Percentiles rank a stretch among this genome's conserved stretches.
phyloP scores from a whole-genome alignment of 495 filamentous ascomycete genomes.

The Sabuloglossum arenarium region DNA sequence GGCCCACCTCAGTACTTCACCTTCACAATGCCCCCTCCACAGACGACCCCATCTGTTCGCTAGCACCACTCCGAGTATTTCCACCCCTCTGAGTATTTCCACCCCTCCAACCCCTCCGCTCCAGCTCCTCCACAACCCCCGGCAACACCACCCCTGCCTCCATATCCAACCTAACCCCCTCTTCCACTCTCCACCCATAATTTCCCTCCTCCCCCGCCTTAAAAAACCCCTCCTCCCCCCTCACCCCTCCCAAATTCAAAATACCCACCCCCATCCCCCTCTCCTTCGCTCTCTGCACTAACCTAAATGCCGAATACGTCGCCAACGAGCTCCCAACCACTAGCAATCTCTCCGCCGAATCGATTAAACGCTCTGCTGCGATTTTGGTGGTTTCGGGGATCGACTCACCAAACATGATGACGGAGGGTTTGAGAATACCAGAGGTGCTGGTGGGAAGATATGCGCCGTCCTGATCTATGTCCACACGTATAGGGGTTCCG shows the following conservation, averaged over 20 bases:
- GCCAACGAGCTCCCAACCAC: constrained; percentile 78
- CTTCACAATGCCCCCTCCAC: too few species aligned
- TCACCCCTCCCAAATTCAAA: constrained; percentile 63
- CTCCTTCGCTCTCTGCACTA: constrained; percentile 66
- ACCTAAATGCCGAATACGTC: constrained; percentile 83
- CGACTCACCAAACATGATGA: constrained; percentile 91
- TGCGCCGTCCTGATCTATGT: constrained; percentile 64
- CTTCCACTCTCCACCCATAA: too few species aligned
- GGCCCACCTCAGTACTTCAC: too few species aligned
- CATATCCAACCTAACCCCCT: neutral
- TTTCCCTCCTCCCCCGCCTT: neutral
- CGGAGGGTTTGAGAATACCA: constrained; percentile 74
- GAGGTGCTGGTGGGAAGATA: constrained; percentile 47
- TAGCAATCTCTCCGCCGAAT: constrained; percentile 50
- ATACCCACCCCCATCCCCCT: constrained; percentile 68
- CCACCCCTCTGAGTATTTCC: too few species aligned
- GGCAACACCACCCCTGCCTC: neutral
- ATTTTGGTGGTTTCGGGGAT: constrained; percentile 44
- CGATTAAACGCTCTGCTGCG: constrained; percentile 61
- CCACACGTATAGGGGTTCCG: constrained; percentile 33
- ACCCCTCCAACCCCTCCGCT: neutral
- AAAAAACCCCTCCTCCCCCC: constrained; percentile 47
- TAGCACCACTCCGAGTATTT: neutral
- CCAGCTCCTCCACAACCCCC: neutral
- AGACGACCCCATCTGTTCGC: neutral